A percentile compares a stretch with the other conserved stretches of the same genome.
Conservation (phyloP, 2,329 filamentous ascomycete genomes). For the Diaporthe citriasiana region DNA sequence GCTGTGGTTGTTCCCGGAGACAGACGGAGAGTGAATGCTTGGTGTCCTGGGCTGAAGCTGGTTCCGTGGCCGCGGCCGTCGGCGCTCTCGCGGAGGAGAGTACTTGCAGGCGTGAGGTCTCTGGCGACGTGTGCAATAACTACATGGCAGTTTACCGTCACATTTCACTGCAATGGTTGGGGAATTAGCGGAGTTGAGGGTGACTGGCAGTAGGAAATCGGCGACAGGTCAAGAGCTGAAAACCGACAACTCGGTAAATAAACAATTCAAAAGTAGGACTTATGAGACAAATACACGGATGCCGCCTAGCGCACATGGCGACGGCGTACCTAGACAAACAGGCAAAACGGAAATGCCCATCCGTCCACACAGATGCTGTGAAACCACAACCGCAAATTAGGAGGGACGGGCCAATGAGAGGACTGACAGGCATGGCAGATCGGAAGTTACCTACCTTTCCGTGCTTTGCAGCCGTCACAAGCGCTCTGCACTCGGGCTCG, state of each 20-base stretch:
- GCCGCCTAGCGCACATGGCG: background rate
- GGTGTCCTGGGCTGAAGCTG: conserved; percentile 45
- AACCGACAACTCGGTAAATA: background rate
- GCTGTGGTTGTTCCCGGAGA: conserved; percentile 22
- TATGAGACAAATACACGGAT: background rate
- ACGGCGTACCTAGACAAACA: background rate
- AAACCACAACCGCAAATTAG: background rate
- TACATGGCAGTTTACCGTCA: conserved; percentile 66
- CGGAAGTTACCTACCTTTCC: conserved; percentile 55
- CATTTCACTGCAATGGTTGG: conserved; percentile 58
- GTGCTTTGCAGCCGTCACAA: conserved; percentile 67
- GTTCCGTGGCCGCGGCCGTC: conserved; percentile 42
- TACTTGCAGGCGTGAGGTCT: conserved; percentile 62
- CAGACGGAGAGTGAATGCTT: conserved; percentile 39
- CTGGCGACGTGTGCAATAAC: conserved; percentile 62
- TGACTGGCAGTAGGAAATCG: background rate
- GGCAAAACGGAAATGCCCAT: background rate
- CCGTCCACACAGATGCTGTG: background rate
- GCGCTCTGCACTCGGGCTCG: conserved; percentile 64
- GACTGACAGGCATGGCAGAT: background rate
- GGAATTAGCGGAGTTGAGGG: background rate
- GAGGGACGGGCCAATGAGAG: conserved; percentile 43
- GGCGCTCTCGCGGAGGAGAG: conserved; percentile 59
- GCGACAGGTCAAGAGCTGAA: background rate
- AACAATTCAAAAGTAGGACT: no score